phyloP scores from a whole-genome alignment of 768 basidiomycete genomes.

The Pleurotus platypus region DNA sequence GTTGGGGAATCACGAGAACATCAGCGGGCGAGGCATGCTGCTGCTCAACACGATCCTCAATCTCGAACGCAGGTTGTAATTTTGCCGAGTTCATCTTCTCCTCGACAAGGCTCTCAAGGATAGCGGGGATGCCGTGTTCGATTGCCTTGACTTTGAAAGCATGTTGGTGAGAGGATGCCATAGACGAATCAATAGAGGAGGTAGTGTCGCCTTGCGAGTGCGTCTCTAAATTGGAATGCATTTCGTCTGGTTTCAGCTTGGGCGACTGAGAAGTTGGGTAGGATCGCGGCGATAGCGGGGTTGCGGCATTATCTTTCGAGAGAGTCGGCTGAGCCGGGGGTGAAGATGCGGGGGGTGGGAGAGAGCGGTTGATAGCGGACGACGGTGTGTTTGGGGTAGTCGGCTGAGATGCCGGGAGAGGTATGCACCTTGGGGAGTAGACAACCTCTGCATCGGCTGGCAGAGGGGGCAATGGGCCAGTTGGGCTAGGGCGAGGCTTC shows the following conservation, averaged over 20 bases:
- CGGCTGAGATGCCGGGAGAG: conserved; percentile 12
- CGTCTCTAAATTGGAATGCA: conserved; percentile 13
- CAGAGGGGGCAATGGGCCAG: background rate
- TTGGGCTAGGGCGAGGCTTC: conserved; percentile 4
- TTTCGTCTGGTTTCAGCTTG: background rate
- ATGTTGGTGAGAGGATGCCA: conserved; percentile 8
- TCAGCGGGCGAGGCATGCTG: background rate
- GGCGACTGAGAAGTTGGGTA: background rate
- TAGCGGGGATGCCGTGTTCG: conserved; percentile 15
- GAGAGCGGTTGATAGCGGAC: conserved; percentile 11
- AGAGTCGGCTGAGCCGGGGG: background rate
- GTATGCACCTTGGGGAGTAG: conserved; percentile 7
- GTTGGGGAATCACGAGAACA: background rate
- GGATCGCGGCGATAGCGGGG: background rate
- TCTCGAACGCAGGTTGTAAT: background rate
- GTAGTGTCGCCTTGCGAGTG: conserved; percentile 23
- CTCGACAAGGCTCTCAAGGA: conserved; percentile 15
- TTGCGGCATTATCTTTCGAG: no score
- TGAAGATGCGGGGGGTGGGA: conserved; percentile 15
- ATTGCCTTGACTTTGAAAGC: conserved; percentile 14
- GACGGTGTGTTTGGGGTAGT: conserved; percentile 12
- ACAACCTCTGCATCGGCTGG: background rate
- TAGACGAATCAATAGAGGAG: conserved; percentile 17
- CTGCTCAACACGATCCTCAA: background rate
- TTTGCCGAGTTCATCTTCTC: background rate